Percentiles rank a stretch among this genome's conserved stretches.
Evolutionary conservation across 208 protist genomes (phyloP).

Genomic region (Trypanosoma platydactyli): DNA sequence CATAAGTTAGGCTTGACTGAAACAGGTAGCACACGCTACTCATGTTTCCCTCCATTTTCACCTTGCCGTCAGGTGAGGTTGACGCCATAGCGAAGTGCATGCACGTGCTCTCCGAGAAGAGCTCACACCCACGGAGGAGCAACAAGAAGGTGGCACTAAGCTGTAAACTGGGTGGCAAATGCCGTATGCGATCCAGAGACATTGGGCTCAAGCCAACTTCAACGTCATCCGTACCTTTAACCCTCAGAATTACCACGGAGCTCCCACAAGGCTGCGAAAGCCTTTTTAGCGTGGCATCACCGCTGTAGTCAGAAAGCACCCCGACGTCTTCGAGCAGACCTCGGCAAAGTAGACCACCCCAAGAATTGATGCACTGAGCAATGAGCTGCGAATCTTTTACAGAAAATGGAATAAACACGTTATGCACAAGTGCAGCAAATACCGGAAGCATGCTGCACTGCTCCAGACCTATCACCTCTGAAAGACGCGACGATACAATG

Average conservation of each 20-base stretch:
- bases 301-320: not conserved
- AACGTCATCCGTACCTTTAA: not conserved
- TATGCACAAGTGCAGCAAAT: conserved; percentile 11
- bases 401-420: not conserved
- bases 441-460: not conserved
- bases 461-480: not conserved
- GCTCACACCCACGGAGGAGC: not conserved
- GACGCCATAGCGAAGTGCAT: not conserved
- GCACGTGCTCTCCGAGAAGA: not conserved
- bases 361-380: not conserved
- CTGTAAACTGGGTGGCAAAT: conserved; percentile 3
- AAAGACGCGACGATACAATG: conserved; percentile 2
- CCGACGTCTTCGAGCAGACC: conserved; percentile 7
- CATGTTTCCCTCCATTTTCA: not conserved
- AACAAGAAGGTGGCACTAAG: conserved; percentile 1
- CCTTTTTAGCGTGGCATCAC: not conserved
- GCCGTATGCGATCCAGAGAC: conserved; percentile 4
- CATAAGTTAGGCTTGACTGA: conserved; percentile 11
- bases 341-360: conserved; percentile 4
- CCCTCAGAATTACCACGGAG: not conserved
- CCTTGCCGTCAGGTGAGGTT: not conserved
- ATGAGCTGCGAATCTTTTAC: not conserved
- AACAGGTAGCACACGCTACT: not conserved
- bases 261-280: not conserved
- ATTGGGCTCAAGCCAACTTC: not conserved